Percentiles rank a stretch among this genome's conserved stretches.
Evolutionary conservation across 176 grass and related monocot genomes (phyloP).

Genomic region (Bolboschoenus planiculmis): DNA sequence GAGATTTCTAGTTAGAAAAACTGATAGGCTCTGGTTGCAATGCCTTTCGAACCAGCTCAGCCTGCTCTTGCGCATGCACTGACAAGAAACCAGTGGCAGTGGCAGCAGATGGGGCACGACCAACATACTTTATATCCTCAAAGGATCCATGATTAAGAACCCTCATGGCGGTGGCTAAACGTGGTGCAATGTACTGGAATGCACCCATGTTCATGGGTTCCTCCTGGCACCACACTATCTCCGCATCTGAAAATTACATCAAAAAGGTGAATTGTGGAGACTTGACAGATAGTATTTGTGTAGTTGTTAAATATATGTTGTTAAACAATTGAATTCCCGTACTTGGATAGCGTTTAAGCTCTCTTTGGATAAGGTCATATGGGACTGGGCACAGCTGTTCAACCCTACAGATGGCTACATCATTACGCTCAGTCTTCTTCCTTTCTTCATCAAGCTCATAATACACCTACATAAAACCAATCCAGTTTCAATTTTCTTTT

Average conservation of each 20-base stretch:
- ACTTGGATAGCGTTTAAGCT: constrained; percentile 95
- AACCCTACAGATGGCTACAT: constrained; percentile 87
- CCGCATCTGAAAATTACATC: constrained; percentile 50
- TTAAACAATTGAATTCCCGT: constrained; percentile 22
- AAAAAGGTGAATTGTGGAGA: neutral
- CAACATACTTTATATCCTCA: constrained; percentile 87
- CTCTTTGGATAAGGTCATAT: constrained; percentile 86
- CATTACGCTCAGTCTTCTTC: constrained; percentile 46
- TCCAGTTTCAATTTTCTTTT: neutral
- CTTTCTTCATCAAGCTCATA: constrained; percentile 90
- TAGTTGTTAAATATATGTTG: neutral
- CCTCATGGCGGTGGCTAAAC: constrained; percentile 68
- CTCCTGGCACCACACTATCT: constrained; percentile 96
- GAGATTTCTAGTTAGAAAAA: constrained; percentile 29
- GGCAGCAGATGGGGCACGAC: constrained; percentile 83
- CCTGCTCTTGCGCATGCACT: constrained; percentile 69
- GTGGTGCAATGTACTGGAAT: constrained; percentile 66
- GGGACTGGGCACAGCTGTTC: constrained; percentile 90
- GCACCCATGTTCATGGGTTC: constrained; percentile 98
- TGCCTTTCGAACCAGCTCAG: constrained; percentile 67
- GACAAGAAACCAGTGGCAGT: constrained; percentile 84
- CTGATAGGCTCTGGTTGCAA: constrained; percentile 59
- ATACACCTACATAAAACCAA: constrained; percentile 57
- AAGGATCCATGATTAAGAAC: constrained; percentile 45
- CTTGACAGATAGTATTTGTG: neutral